phyloP scores from a whole-genome alignment of 1,139 yeast species.

The Casaregolazyma suthepensis region DNA sequence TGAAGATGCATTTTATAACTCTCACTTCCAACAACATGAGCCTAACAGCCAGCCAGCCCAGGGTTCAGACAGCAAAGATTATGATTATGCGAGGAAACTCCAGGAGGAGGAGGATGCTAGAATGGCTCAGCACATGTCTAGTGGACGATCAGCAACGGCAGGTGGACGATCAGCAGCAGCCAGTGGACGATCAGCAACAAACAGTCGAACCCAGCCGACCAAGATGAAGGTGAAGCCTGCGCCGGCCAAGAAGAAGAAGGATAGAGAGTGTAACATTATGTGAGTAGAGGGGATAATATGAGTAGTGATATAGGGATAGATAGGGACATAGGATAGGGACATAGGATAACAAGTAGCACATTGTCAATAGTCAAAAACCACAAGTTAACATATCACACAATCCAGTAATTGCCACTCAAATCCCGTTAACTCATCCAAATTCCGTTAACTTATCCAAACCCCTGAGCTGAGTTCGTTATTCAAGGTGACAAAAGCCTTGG shows the following conservation, averaged over 20 bases:
- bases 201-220: conserved; percentile 1
- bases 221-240: conserved; percentile 2
- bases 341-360: too few species aligned
- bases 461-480: too few species aligned
- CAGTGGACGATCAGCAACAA: conserved; percentile 12
- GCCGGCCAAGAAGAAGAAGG: conserved; percentile 15
- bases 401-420: too few species aligned
- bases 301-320: neutral
- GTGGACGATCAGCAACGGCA: conserved; percentile 7
- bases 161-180: conserved; percentile 20
- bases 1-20: conserved; percentile 56
- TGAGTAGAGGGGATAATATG: neutral
- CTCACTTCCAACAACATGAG: neutral
- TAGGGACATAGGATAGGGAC: too few species aligned
- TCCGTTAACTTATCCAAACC: too few species aligned
- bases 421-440: too few species aligned
- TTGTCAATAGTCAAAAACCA: too few species aligned
- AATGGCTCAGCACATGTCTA: conserved; percentile 47
- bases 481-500: too few species aligned
- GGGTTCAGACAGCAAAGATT: conserved; percentile 32
- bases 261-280: conserved; percentile 2
- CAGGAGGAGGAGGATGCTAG: conserved; percentile 59
- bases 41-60: conserved; percentile 9
- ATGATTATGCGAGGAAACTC: conserved; percentile 43
- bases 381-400: too few species aligned